A percentile compares a stretch with the other conserved stretches of the same genome.
Conservation (phyloP, 1,139 yeast genomes). For the Candida mesenterica region DNA sequence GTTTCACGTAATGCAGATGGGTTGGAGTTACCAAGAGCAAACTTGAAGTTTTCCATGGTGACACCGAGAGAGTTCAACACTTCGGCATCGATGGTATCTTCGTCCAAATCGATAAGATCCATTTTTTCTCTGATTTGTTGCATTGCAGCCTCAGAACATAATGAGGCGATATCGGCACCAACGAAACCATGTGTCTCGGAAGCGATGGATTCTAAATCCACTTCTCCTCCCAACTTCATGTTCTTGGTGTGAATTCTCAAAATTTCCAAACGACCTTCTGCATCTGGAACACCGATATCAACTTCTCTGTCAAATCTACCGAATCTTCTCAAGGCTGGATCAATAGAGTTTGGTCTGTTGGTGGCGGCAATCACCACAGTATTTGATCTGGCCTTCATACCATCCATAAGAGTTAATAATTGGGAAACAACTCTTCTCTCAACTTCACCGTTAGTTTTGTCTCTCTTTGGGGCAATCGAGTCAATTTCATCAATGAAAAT, state of each 20-base stretch:
- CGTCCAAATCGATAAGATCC: slow-evolving; percentile 97
- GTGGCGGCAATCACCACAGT: slow-evolving; percentile 88
- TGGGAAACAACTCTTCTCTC: slow-evolving; percentile 96
- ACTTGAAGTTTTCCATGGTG: slow-evolving; percentile 97
- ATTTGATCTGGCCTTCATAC: slow-evolving; percentile 98
- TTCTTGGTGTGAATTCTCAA: slow-evolving; percentile 85
- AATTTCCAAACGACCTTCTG: slow-evolving; percentile 96
- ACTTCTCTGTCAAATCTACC: slow-evolving; percentile 96
- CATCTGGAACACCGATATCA: slow-evolving; percentile 98
- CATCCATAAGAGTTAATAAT: slow-evolving; percentile 95
- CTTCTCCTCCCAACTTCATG: slow-evolving; percentile 95
- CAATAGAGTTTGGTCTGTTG: slow-evolving; percentile 56
- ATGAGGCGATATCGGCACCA: slow-evolving; percentile 80
- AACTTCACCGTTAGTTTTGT: slow-evolving; percentile 99
- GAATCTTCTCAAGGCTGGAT: slow-evolving; percentile 48
- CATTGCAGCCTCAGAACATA: slow-evolving; percentile 97
- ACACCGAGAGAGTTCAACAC: slow-evolving; percentile 95
- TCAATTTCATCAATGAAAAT: slow-evolving; percentile 98
- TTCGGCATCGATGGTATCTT: slow-evolving; percentile 97
- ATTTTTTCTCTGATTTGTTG: slow-evolving; percentile 97
- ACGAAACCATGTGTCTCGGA: slow-evolving; percentile 92
- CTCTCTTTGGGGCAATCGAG: slow-evolving; percentile 99
- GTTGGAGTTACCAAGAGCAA: slow-evolving; percentile 95
- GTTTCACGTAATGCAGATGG: slow-evolving; percentile 99
- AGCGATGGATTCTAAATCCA: slow-evolving; percentile 85